Evolutionary conservation across 257 asterid species (phyloP), one percentile per base, ranked within the genome.

Genomic region (Przewalskia tangutica): DNA sequence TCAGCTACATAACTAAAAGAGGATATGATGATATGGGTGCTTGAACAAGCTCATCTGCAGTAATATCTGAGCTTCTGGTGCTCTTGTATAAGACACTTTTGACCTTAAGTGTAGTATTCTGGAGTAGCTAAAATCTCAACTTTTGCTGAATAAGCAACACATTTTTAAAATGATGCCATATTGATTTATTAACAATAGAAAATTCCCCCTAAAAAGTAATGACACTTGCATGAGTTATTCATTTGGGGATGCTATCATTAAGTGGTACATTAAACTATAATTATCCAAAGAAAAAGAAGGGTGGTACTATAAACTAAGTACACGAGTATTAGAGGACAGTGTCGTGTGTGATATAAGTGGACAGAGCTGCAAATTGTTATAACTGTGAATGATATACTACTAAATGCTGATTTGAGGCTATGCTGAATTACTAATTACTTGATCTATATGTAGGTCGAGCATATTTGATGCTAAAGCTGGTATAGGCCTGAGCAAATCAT

Each of bases 391-490:
- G 70, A 59, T 46, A 18, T 44, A 11, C 56, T n/a, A 42, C 36
- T n/a, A 44, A 18, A 18, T 12, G 12, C 20, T 46, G 18, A 46
- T 71, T 36, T 46, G 17, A 16, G 8, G 44, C 18, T 56, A 60
- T 56, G 6, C 13, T 23, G 12, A 44, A 50, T 66, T 67, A 62
- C 48, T 79, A 3, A 23, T 8, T 40, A 38, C 12, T 23, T 80
- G 32, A 11, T 80, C 50, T 65, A 34, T 66, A 11, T 80, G 34
- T 65, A 3, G 13, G 89, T 96, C 99, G 4, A 96, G 99, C 91
- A 96, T 96, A 81, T 96, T 96, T 84, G 99, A 96, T 53, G 98
- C 99, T 8, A 96, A 96, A 73, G 99, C 98, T 83, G 99, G 99
- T 46, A 96, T 96, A 8, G 99, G 99, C 59, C 91, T 96, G 36